Base-by-base conservation (phyloP, 1,284 basidiomycete species). In the Wallemia mellicola region DNA sequence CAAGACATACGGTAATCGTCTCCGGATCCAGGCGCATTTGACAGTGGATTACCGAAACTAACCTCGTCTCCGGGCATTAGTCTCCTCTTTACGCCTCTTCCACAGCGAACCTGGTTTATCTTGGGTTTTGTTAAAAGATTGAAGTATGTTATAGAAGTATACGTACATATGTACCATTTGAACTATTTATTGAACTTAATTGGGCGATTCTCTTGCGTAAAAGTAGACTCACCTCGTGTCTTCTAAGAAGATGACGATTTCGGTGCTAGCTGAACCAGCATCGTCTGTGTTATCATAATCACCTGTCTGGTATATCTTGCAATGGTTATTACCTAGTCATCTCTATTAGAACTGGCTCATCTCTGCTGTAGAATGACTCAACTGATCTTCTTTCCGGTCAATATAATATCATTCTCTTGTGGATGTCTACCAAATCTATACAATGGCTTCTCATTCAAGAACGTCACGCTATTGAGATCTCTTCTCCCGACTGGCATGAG, bases 91-190 rank as follows among this genome's bases (percentile, higher is more conserved):
- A 74, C 72, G 63, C 73, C 73, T 64, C 72, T 79, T 59, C 76
- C 78, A 62, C 88, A 74, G 66, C 73, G 78, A 58, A 71, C 69
- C 14, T 79, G 79, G 64, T 85, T 84, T 66, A 88, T 79, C 83
- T 86, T 54, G 19, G 30, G 55, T 54, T 24, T 58, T 28, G 30
- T 33, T 22, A 2, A 59, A 57, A 28, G 25, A 1, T 28, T 59
- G 60, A 60, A 57, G 60, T 59, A 59, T 57, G 48, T 56, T 24
- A 2, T 27, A n/a, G n/a, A 24, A 9, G 14, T 30, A 25, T 15
- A 74, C 83, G 67, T 70, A 86, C 84, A 70, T 76, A 89, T 9
- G 86, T 89, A 0, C 86, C 86, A 65, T 91, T 91, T 60, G 80
- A 84, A 26, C 55, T 57, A 28, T 26, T n/a, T 19, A 56, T 19